Percentiles rank a stretch among this genome's conserved stretches.
These are phyloP conservation scores for Eremothecium coryli DNA, from an alignment of 1,139 yeast genomes.

Conservation along the genomic window DNA sequence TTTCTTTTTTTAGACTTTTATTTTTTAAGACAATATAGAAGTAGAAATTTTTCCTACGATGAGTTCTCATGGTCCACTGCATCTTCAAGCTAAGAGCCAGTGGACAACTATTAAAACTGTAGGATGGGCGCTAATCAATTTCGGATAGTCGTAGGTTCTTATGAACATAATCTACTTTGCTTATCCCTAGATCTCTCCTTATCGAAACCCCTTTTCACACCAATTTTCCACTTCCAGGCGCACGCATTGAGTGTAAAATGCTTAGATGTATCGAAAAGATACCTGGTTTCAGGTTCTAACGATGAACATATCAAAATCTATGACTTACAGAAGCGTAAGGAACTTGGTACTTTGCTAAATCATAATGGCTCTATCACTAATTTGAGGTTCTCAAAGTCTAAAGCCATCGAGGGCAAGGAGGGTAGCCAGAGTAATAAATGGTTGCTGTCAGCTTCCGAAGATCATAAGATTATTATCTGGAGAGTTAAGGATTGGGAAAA, in stretches of 20 bases:
- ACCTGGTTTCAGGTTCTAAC: slow-evolving; percentile 87
- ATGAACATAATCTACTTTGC: slow-evolving; percentile 87
- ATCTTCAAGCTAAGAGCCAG: not conserved
- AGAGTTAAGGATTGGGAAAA: slow-evolving; percentile 96
- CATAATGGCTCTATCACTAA: slow-evolving; percentile 86
- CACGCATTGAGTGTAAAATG: slow-evolving; percentile 83
- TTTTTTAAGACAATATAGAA: no score
- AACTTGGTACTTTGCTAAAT: slow-evolving; percentile 78
- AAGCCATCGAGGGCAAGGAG: slow-evolving; percentile 17
- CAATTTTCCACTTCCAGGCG: slow-evolving; percentile 92
- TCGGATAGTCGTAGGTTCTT: slow-evolving; percentile 85
- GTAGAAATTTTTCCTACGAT: slow-evolving; percentile 3
- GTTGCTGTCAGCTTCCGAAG: slow-evolving; percentile 86
- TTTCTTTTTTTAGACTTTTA: not conserved
- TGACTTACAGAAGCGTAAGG: slow-evolving; percentile 89
- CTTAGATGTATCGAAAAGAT: slow-evolving; percentile 73
- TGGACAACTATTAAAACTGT: not conserved
- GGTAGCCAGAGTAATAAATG: slow-evolving; percentile 49
- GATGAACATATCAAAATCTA: slow-evolving; percentile 94
- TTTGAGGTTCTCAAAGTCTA: slow-evolving; percentile 56
- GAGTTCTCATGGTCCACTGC: not conserved
- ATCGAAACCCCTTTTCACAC: slow-evolving; percentile 62
- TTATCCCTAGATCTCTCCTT: slow-evolving; percentile 53
- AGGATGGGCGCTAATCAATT: slow-evolving; percentile 36
- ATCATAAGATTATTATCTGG: slow-evolving; percentile 87